These are phyloP conservation scores for Alnus glutinosa DNA, from an alignment of 306 rosid genomes.

Conservation along the genomic window DNA sequence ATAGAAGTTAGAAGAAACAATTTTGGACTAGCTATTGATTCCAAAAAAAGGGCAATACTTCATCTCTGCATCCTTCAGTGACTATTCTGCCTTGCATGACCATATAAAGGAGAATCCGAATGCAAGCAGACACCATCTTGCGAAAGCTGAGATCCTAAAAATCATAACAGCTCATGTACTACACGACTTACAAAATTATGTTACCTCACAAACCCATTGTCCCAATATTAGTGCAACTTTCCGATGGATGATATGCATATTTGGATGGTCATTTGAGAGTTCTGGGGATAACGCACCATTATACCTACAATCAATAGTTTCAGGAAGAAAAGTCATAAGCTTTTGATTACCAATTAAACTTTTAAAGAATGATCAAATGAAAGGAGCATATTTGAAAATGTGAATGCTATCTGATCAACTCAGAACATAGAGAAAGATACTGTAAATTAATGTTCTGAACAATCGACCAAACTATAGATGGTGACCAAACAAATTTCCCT, in stretches of 20 bases:
- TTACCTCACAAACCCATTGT: slow-evolving; percentile 99
- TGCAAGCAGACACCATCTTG: neutral
- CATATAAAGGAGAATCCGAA: neutral
- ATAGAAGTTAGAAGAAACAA: neutral
- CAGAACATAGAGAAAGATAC: neutral
- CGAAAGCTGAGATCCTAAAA: slow-evolving; percentile 19
- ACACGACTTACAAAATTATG: slow-evolving; percentile 19
- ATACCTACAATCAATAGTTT: slow-evolving; percentile 64
- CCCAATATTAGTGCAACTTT: slow-evolving; percentile 92
- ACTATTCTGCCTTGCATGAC: neutral
- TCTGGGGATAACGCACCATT: slow-evolving; percentile 88
- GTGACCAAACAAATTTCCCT: slow-evolving; percentile 9
- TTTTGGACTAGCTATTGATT: neutral
- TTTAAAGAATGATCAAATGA: slow-evolving; percentile 14
- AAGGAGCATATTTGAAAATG: slow-evolving; percentile 19
- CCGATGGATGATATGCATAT: slow-evolving; percentile 72
- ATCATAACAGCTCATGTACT: slow-evolving; percentile 13
- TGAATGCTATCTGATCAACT: slow-evolving; percentile 15
- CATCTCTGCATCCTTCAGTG: neutral
- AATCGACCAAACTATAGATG: slow-evolving; percentile 15
- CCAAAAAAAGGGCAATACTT: neutral
- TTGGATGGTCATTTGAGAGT: slow-evolving; percentile 91
- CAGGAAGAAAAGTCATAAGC: slow-evolving; percentile 19
- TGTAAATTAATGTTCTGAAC: slow-evolving; percentile 8
- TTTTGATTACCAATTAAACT: neutral